Base-by-base conservation (phyloP, 345 rosid species). In the Trapa incisa region DNA sequence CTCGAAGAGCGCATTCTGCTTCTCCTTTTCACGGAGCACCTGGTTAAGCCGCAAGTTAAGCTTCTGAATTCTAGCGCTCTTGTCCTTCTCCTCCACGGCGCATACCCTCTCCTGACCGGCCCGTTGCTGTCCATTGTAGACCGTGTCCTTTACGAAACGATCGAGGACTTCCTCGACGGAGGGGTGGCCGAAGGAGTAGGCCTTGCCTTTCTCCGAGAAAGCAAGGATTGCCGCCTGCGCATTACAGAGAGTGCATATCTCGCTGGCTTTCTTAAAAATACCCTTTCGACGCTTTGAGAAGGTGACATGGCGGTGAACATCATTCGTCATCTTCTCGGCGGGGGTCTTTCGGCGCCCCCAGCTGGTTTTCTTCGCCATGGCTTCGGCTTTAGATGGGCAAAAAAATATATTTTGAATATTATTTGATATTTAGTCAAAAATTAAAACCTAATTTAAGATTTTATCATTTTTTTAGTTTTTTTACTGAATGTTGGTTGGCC, bases 171-270 rank as follows among this genome's bases (percentile, higher is more conserved):
- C 36, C 0, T 84, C 78, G 6, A 83, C 85, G 16, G 71, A 45
- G 29, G 87, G 88, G 69, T 87, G 85, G 35, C 93, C 89, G 32
- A 85, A 87, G 39, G 89, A 82, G 74, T 76, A 85, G 10, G 75
- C 71, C 74, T 89, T 87, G 10, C 73, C 47, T 3, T 82, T 81
- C 0, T 86, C 86, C 33, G 85, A 86, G 68, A 81, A 86, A 17
- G 82, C 86, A 17, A 82, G 66, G 41, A 83, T 52, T 0, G 75
- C 85, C 16, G 79, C 65, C 0, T 80, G 80, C 4, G 70, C 81
- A 4, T 82, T 85, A 43, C 83, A 83, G 2, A 83, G 79, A 1
- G 85, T 81, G 77, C 79, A 72, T 0, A 83, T 83, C 65, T 85
- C 87, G 37, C 80, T 86, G 0, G 86, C 88, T 61, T 86, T 86